Conservation (phyloP, 2,329 filamentous ascomycete species). For the Passalora sequoiae region DNA sequence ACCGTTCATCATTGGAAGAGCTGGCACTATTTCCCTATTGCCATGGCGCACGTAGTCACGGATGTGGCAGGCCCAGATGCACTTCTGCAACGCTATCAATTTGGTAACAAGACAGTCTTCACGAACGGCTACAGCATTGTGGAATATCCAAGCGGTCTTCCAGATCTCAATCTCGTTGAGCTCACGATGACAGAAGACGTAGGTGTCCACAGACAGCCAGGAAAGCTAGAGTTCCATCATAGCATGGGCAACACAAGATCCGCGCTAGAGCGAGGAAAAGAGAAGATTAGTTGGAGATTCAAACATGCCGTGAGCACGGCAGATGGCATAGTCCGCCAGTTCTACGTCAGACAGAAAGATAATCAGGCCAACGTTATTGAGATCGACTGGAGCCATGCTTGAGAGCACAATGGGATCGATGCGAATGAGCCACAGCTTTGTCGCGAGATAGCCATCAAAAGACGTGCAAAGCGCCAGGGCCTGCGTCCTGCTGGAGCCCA, state of each 20-base stretch:
- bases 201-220: constrained; percentile 13
- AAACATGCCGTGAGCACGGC: constrained; percentile 18
- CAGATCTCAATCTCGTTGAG: constrained; percentile 27
- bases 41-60: constrained; percentile 22
- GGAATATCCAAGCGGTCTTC: constrained; percentile 25
- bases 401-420: neutral
- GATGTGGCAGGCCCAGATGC: constrained; percentile 26
- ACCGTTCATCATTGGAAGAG: constrained; percentile 30
- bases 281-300: constrained; percentile 28
- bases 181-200: constrained; percentile 27
- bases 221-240: constrained; percentile 22
- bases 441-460: neutral
- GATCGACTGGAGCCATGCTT: constrained; percentile 24
- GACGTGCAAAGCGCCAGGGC: too few relatives aligned
- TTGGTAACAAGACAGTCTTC: constrained; percentile 23
- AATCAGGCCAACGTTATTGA: constrained; percentile 24
- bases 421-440: neutral
- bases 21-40: constrained; percentile 25
- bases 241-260: constrained; percentile 26
- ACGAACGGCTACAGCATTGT: constrained; percentile 28
- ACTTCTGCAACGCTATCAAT: constrained; percentile 26
- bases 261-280: constrained; percentile 19
- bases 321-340: constrained; percentile 25
- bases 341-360: constrained; percentile 22
- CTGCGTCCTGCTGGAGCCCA: too few relatives aligned